These are phyloP conservation scores for Neofusicoccum sp. DNA, from an alignment of 2,329 filamentous ascomycete genomes.

Conservation along the genomic window DNA sequence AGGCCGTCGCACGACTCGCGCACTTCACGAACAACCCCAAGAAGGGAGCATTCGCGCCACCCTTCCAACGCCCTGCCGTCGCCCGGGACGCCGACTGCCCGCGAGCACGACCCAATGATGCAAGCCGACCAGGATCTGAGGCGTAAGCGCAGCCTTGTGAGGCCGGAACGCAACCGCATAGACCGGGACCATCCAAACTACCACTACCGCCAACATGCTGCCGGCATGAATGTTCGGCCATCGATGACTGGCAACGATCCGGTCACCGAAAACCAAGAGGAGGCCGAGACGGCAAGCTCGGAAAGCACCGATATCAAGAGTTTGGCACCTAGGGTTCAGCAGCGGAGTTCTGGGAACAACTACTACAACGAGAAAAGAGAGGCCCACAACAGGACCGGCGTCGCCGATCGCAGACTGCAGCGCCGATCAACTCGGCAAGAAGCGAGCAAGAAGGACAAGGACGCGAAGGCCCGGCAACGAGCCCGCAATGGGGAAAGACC, in stretches of 20 bases:
- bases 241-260: conserved; percentile 93
- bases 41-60: conserved; percentile 44
- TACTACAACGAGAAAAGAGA: conserved; percentile 43
- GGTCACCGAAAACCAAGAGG: conserved; percentile 69
- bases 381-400: conserved; percentile 35
- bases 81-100: conserved; percentile 38
- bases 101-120: conserved; percentile 59
- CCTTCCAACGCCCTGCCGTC: conserved; percentile 48
- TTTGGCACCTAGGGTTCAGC: conserved; percentile 49
- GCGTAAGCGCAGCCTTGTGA: conserved; percentile 85
- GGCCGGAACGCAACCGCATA: conserved; percentile 84
- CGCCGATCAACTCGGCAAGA: conserved; percentile 68
- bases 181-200: conserved; percentile 91
- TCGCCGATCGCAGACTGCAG: conserved; percentile 42
- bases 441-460: conserved; percentile 59
- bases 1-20: conserved; percentile 47
- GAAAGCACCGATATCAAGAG: conserved; percentile 63
- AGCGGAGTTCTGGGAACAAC: conserved; percentile 27
- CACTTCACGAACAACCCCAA: conserved; percentile 34
- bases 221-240: conserved; percentile 86
- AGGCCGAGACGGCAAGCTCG: conserved; percentile 59
- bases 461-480: conserved; percentile 63
- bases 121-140: conserved; percentile 53
- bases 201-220: conserved; percentile 91
- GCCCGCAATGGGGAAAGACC: conserved; percentile 68